phyloP scores from a whole-genome alignment of 495 filamentous ascomycete genomes.

The Penicillium lagena region DNA sequence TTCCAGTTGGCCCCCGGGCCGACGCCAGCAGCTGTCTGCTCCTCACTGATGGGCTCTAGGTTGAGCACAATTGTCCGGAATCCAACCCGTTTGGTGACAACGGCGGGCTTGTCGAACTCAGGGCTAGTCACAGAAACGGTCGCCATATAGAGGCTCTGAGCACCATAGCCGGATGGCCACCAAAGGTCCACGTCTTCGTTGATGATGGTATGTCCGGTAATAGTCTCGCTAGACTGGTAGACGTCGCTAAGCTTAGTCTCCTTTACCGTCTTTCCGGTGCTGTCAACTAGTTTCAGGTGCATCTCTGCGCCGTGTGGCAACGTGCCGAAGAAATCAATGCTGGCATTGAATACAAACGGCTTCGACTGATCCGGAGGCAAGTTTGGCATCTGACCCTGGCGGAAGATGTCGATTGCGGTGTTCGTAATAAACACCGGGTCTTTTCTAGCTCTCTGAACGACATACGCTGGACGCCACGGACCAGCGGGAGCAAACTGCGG shows the following conservation, averaged over 20 bases:
- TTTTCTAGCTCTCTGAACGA: conserved; percentile 44
- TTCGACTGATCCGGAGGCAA: conserved; percentile 52
- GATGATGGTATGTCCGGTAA: conserved; percentile 46
- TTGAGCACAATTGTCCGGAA: conserved; percentile 65
- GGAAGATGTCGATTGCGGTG: conserved; percentile 54
- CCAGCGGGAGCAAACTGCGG: conserved; percentile 60
- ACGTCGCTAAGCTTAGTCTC: conserved; percentile 38
- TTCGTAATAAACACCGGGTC: conserved; percentile 50
- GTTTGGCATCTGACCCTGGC: conserved; percentile 55
- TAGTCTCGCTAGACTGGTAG: conserved; percentile 34
- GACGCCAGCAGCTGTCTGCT: conserved; percentile 49
- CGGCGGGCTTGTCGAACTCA: conserved; percentile 28
- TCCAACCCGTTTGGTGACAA: conserved; percentile 52
- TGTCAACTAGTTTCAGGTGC: conserved; percentile 48
- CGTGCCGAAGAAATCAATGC: conserved; percentile 54
- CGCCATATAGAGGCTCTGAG: conserved; percentile 54
- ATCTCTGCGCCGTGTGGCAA: conserved; percentile 42
- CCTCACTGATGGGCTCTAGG: conserved; percentile 50
- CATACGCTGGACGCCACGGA: conserved; percentile 56
- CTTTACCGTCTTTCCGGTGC: conserved; percentile 36
- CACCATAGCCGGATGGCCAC: conserved; percentile 58
- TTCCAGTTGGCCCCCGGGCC: conserved; percentile 61
- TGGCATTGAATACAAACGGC: conserved; percentile 65
- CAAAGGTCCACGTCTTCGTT: conserved; percentile 44
- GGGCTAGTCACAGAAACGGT: conserved; percentile 40